These are phyloP conservation scores for Aspergillus floridensis DNA, from an alignment of 2,329 filamentous ascomycete species.

Conservation along the genomic window DNA sequence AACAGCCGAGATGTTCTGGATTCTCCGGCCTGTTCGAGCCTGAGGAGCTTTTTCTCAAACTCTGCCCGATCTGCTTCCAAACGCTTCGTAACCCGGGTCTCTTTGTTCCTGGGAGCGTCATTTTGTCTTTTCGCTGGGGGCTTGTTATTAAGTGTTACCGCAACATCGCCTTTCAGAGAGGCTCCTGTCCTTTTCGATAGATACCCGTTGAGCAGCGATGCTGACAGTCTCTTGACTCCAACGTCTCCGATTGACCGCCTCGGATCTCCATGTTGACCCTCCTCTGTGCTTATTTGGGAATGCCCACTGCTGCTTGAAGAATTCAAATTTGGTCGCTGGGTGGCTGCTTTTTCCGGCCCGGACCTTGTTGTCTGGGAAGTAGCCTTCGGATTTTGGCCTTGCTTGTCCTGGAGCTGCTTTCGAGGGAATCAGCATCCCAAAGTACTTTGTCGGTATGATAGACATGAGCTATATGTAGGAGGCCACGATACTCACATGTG, in stretches of 20 bases:
- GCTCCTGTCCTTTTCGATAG: not conserved
- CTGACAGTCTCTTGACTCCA: not conserved
- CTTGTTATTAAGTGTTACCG: constrained; percentile 14
- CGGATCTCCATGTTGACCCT: not conserved
- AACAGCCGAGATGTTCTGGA: constrained; percentile 12
- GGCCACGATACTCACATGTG: constrained; percentile 14
- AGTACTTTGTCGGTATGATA: not conserved
- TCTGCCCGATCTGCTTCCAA: constrained; percentile 35
- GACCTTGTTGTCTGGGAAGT: not conserved
- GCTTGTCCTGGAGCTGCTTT: constrained; percentile 8
- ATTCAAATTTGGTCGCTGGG: not conserved
- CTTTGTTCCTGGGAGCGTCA: constrained; percentile 20
- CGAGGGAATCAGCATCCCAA: not conserved
- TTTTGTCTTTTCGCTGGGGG: constrained; percentile 22
- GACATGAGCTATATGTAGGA: not conserved
- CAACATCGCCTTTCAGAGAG: constrained; percentile 5
- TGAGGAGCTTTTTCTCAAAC: constrained; percentile 21
- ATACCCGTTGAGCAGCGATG: too few relatives aligned
- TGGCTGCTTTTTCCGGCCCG: not conserved
- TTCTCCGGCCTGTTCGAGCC: constrained; percentile 26
- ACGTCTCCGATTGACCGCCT: not conserved
- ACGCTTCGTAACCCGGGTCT: constrained; percentile 31
- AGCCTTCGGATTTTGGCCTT: not conserved
- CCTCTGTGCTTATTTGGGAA: not conserved
- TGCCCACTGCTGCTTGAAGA: not conserved